Evolutionary conservation across 1,284 basidiomycete species (phyloP).

Genomic region (Leccinum variabile): DNA sequence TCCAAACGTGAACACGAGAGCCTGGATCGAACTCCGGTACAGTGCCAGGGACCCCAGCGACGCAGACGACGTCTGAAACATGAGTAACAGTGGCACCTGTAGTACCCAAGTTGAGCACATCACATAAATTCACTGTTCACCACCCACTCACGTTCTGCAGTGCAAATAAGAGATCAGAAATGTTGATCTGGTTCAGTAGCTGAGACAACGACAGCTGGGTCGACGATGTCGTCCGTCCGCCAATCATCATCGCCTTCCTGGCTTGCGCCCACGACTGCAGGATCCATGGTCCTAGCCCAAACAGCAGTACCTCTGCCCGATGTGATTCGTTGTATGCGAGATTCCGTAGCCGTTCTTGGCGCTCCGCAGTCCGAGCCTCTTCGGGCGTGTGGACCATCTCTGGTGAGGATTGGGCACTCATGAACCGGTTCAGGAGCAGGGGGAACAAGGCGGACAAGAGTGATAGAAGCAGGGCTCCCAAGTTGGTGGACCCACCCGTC

Average conservation of each 20-base stretch:
- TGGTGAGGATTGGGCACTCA: constrained; percentile 39
- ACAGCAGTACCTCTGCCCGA: constrained; percentile 75
- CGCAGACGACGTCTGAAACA: constrained; percentile 68
- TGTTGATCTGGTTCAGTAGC: constrained; percentile 55
- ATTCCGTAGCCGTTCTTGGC: constrained; percentile 70
- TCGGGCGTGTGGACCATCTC: constrained; percentile 49
- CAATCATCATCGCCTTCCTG: constrained; percentile 54
- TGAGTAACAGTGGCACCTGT: constrained; percentile 73
- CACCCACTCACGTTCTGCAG: constrained; percentile 61
- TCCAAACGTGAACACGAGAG: constrained; percentile 61
- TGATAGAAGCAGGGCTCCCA: constrained; percentile 59
- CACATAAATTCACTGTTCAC: background rate
- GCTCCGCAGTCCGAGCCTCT: constrained; percentile 61
- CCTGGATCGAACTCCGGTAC: constrained; percentile 74
- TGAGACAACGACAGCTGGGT: constrained; percentile 40
- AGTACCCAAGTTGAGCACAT: background rate
- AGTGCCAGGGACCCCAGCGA: constrained; percentile 75
- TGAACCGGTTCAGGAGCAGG: constrained; percentile 50
- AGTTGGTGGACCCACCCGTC: constrained; percentile 55
- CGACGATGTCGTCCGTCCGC: constrained; percentile 47
- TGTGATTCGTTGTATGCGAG: constrained; percentile 68
- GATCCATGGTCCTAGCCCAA: constrained; percentile 81
- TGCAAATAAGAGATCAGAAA: constrained; percentile 60
- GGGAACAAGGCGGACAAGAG: constrained; percentile 57
- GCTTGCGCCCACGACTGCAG: constrained; percentile 70